phyloP scores from a whole-genome alignment of 1,139 yeast species.

The Candida sp. region DNA sequence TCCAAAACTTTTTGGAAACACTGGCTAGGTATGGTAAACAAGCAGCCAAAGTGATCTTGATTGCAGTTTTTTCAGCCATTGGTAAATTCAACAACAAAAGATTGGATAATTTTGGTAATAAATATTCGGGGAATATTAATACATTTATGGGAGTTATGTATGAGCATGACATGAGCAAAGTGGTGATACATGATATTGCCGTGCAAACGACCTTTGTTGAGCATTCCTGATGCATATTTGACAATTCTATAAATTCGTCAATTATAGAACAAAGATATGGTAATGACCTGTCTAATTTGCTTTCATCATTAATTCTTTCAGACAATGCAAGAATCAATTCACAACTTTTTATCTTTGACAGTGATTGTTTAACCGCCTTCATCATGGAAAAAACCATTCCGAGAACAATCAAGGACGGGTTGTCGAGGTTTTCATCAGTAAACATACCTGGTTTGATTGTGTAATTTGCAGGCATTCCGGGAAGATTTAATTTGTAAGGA shows the following conservation, averaged over 20 bases:
- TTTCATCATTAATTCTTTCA: constrained; percentile 76
- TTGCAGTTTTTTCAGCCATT: constrained; percentile 29
- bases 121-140: constrained; percentile 73
- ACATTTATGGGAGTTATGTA: constrained; percentile 73
- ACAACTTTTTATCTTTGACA: constrained; percentile 66
- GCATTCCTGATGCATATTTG: constrained; percentile 6
- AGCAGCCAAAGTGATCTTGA: constrained; percentile 66
- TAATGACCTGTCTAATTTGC: constrained; percentile 78
- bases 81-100: constrained; percentile 25
- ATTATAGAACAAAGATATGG: constrained; percentile 63
- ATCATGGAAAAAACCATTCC: constrained; percentile 62
- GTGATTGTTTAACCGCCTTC: constrained; percentile 60
- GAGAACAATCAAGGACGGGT: constrained; percentile 61
- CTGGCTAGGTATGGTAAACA: constrained; percentile 70
- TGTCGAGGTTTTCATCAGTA: constrained; percentile 23
- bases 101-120: constrained; percentile 64
- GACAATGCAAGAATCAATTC: constrained; percentile 75
- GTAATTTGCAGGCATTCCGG: constrained; percentile 43
- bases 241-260: constrained; percentile 29
- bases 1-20: constrained; percentile 61
- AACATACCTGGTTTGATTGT: constrained; percentile 33
- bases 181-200: constrained; percentile 57
- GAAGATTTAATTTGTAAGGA: constrained; percentile 51
- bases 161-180: constrained; percentile 62
- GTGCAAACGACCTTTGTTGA: constrained; percentile 52